These are phyloP conservation scores for Phlegmacium glaucopus DNA, from an alignment of 768 basidiomycete species.

Conservation along the genomic window DNA sequence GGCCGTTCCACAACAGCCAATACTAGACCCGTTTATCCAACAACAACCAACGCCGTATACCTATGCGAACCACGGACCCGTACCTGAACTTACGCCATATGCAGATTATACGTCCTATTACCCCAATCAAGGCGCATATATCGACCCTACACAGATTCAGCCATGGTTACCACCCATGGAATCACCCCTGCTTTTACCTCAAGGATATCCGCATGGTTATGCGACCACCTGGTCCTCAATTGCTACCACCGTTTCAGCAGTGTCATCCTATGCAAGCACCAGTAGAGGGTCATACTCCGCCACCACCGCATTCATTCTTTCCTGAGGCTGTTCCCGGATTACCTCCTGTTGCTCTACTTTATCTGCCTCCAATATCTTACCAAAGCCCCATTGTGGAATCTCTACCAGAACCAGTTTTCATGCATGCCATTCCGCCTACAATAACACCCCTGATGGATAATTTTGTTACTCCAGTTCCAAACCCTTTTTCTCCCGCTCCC, in stretches of 20 bases:
- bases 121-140: conserved; percentile 34
- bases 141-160: conserved; percentile 39
- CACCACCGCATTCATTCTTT: conserved; percentile 7
- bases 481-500: too few species aligned
- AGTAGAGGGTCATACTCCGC: conserved; percentile 10
- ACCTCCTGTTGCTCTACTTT: too few species aligned
- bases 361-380: too few species aligned
- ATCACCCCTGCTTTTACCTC: conserved; percentile 18
- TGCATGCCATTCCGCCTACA: too few species aligned
- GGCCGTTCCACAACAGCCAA: conserved; percentile 33
- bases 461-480: too few species aligned
- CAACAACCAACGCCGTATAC: conserved; percentile 9
- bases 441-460: too few species aligned
- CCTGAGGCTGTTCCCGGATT: conserved; percentile 11
- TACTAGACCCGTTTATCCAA: conserved; percentile 6
- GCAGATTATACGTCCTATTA: conserved; percentile 28
- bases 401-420: too few species aligned
- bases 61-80: conserved; percentile 16
- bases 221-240: conserved; percentile 11
- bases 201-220: conserved; percentile 21
- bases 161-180: conserved; percentile 47
- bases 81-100: conserved; percentile 20
- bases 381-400: too few species aligned
- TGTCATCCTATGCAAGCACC: conserved; percentile 14
- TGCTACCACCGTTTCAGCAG: conserved; percentile 15